Conservation (phyloP, 73 alveolate species). For the Strombidium stylifer region DNA sequence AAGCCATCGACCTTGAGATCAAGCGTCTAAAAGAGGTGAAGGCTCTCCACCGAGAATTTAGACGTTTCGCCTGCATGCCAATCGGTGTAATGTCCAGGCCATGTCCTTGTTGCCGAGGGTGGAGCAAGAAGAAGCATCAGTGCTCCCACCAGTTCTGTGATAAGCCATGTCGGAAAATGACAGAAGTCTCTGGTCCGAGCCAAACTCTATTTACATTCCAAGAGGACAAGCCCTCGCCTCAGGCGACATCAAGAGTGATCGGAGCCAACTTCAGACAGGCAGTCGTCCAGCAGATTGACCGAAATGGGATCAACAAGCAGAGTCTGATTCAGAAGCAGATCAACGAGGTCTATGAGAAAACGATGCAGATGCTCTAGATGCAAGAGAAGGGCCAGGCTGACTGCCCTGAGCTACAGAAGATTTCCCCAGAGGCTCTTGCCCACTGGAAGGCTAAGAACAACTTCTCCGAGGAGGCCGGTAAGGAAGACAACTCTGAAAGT, state of each 20-base stretch:
- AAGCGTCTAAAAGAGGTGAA: conserved; percentile 57
- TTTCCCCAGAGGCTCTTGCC: too few relatives aligned
- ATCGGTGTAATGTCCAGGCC: conserved; percentile 67
- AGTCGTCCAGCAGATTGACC: not conserved
- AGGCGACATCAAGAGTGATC: not conserved
- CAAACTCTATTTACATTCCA: too few relatives aligned
- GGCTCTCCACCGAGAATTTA: conserved; percentile 49
- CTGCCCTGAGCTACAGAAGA: too few relatives aligned
- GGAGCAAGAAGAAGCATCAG: conserved; percentile 59
- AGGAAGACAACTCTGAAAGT: too few relatives aligned
- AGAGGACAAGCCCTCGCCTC: not conserved
- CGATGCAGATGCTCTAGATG: too few relatives aligned
- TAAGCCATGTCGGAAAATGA: conserved; percentile 53
- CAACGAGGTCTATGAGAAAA: not conserved
- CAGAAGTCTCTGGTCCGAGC: conserved; percentile 22
- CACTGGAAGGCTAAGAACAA: too few relatives aligned
- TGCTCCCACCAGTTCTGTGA: conserved; percentile 54
- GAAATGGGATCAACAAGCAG: conserved; percentile 24
- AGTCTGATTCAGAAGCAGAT: conserved; percentile 22
- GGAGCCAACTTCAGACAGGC: not conserved
- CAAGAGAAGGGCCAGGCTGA: too few relatives aligned
- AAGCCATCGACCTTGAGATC: conserved; percentile 55
- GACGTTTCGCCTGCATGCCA: conserved; percentile 59
- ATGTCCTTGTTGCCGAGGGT: conserved; percentile 56
- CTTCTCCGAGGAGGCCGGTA: too few relatives aligned